These are phyloP conservation scores for Coleophoma crateriformis DNA, from an alignment of 2,329 filamentous ascomycete species.

Conservation along the genomic window DNA sequence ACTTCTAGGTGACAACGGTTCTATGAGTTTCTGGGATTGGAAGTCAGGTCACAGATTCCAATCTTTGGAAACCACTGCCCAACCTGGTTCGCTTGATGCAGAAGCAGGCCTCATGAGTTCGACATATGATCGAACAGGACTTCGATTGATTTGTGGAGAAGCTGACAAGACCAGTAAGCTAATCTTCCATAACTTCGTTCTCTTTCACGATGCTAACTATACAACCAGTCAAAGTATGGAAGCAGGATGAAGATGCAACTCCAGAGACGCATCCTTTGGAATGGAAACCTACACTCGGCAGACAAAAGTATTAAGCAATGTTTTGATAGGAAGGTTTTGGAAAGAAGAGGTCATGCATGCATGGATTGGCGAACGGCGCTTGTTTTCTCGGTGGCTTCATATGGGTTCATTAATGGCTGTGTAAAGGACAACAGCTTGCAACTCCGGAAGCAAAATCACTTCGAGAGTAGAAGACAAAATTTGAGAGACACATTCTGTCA, in stretches of 20 bases:
- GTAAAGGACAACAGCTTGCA: constrained; percentile 1
- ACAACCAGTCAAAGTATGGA: constrained; percentile 81
- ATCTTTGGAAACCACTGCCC: constrained; percentile 81
- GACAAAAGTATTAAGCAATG: constrained; percentile 60
- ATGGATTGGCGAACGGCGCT: constrained; percentile 20
- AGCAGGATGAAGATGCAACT: constrained; percentile 84
- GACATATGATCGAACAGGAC: constrained; percentile 82
- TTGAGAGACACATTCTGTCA: no score
- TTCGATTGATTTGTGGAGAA: constrained; percentile 89
- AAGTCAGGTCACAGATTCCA: constrained; percentile 94
- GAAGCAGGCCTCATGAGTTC: constrained; percentile 94
- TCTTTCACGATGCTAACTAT: constrained; percentile 18
- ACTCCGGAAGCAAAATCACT: background rate
- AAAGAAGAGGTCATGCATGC: constrained; percentile 5
- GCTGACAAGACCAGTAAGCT: constrained; percentile 83
- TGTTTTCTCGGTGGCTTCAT: no score
- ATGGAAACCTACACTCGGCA: constrained; percentile 78
- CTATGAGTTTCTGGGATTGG: constrained; percentile 98
- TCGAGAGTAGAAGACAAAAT: background rate
- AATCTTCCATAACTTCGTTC: background rate
- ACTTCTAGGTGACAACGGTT: constrained; percentile 70
- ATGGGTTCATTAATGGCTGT: background rate
- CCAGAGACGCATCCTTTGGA: constrained; percentile 86
- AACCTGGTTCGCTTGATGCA: constrained; percentile 89
- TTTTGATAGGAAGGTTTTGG: constrained; percentile 14